Conservation (phyloP, 148 eudicot genomes). For the Rhododendron ovatum region DNA sequence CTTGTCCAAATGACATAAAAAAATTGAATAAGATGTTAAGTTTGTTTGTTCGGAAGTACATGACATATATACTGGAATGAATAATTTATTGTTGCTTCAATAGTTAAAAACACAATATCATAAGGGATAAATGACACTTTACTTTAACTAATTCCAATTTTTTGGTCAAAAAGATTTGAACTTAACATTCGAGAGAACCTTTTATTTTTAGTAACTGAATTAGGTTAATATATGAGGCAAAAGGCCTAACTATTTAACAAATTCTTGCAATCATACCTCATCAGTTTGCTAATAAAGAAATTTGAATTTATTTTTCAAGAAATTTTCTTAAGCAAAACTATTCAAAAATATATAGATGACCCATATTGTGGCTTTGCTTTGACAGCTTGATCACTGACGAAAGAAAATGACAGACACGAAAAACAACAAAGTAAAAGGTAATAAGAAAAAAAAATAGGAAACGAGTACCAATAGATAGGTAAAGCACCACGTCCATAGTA, state of each 20-base stretch:
- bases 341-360: not conserved
- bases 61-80: not conserved
- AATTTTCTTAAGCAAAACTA: not conserved
- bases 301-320: not conserved
- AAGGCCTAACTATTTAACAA: not conserved
- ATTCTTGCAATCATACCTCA: not conserved
- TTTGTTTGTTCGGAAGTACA: not conserved
- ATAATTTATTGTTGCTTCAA: not conserved
- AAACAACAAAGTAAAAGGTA: not conserved
- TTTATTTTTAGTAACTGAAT: too few species aligned
- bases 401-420: not conserved
- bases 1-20: not conserved
- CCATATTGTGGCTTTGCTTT: not conserved
- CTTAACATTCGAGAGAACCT: not conserved
- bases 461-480: slow-evolving; percentile 80
- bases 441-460: not conserved
- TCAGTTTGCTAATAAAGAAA: not conserved
- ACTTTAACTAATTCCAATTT: not conserved
- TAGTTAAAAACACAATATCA: not conserved
- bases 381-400: not conserved
- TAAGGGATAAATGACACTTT: not conserved
- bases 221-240: too few species aligned
- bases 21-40: not conserved
- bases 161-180: not conserved
- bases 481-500: slow-evolving; percentile 96